Conservation (phyloP, 257 asterid species). For the Eucommia ulmoides region DNA sequence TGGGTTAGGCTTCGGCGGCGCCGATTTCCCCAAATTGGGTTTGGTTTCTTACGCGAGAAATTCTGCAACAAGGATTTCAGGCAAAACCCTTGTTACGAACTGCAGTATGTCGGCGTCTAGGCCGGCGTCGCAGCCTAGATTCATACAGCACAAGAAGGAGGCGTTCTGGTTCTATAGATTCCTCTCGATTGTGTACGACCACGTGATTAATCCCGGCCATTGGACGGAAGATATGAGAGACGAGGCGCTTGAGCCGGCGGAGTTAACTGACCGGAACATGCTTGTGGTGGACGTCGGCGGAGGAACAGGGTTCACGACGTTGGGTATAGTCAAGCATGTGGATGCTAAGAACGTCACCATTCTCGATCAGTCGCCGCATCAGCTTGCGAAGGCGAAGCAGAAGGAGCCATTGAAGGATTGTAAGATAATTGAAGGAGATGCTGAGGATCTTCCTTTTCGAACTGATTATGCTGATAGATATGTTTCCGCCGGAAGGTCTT, state of each 20-base stretch:
- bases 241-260: constrained; percentile 95
- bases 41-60: constrained; percentile 23
- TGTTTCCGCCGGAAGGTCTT: constrained; percentile 87
- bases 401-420: constrained; percentile 89
- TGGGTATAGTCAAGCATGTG: constrained; percentile 79
- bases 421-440: constrained; percentile 83
- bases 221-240: constrained; percentile 99
- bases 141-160: constrained; percentile 92
- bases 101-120: constrained; percentile 67
- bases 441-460: constrained; percentile 83
- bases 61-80: constrained; percentile 19
- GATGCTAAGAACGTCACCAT: constrained; percentile 93
- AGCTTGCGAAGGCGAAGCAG: constrained; percentile 84
- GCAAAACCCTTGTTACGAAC: constrained; percentile 29
- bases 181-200: constrained; percentile 87
- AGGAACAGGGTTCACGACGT: constrained; percentile 87
- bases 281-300: constrained; percentile 93
- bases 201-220: constrained; percentile 95
- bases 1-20: constrained; percentile 27
- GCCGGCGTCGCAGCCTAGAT: constrained; percentile 84
- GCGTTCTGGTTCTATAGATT: constrained; percentile 95
- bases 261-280: constrained; percentile 36
- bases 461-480: constrained; percentile 77
- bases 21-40: constrained; percentile 34
- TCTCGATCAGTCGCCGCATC: constrained; percentile 98